Evolutionary conservation across 345 rosid genomes (phyloP).

Genomic region (Geranium rotundifolium): DNA sequence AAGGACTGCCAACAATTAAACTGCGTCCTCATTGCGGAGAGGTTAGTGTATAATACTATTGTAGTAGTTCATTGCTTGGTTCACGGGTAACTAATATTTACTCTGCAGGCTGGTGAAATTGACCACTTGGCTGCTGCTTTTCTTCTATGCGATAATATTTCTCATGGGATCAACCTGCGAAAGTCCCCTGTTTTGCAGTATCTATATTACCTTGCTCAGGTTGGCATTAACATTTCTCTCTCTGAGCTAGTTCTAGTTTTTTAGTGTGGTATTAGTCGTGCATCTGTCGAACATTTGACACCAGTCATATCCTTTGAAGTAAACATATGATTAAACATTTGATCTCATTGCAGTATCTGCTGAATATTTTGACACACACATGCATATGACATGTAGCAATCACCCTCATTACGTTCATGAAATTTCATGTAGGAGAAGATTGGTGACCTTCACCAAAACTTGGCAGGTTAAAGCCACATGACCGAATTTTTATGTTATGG

Average conservation of each 20-base stretch:
- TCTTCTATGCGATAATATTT: conserved; percentile 83
- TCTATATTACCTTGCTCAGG: conserved; percentile 94
- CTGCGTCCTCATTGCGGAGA: conserved; percentile 53
- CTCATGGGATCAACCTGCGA: conserved; percentile 91
- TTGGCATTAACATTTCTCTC: conserved; percentile 10
- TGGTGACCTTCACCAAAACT: no score
- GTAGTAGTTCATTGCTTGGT: not conserved
- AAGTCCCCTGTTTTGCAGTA: conserved; percentile 99
- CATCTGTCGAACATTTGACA: not conserved
- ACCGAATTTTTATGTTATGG: no score
- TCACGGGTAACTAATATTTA: not conserved
- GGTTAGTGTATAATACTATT: conserved; percentile 14
- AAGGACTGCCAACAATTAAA: conserved; percentile 46
- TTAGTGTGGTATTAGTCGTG: conserved; percentile 4
- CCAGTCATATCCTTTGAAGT: not conserved
- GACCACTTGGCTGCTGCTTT: conserved; percentile 99
- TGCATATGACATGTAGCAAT: no score
- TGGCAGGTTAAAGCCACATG: no score
- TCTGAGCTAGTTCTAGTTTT: conserved; percentile 3
- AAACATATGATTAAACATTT: not conserved
- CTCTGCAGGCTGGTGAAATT: conserved; percentile 84
- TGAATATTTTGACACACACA: no score
- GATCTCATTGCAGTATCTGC: not conserved
- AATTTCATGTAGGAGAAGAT: no score
- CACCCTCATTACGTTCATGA: no score